These are phyloP conservation scores for Skeletonema grethae DNA, from an alignment of 108 stramenopile genomes.

Conservation along the genomic window DNA sequence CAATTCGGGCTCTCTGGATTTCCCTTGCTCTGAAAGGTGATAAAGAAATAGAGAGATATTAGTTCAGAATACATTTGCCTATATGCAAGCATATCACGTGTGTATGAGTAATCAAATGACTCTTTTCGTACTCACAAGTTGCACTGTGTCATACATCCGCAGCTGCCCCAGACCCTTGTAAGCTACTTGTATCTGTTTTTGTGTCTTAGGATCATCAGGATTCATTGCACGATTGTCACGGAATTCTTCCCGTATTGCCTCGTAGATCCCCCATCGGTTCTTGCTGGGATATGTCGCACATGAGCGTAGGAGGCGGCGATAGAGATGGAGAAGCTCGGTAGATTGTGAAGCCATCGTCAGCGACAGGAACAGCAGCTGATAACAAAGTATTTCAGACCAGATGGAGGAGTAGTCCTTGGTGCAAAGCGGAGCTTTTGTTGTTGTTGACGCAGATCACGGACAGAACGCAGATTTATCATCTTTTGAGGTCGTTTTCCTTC, in stretches of 20 bases:
- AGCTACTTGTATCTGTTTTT: constrained; percentile 70
- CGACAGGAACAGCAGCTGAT: neutral
- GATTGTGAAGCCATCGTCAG: constrained; percentile 32
- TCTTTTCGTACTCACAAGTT: constrained; percentile 9
- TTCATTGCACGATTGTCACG: constrained; percentile 57
- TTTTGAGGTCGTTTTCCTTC: too few species aligned
- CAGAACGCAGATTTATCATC: too few species aligned
- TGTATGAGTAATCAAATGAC: neutral
- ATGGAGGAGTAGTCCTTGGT: neutral
- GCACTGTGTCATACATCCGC: constrained; percentile 66
- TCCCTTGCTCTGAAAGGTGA: constrained; percentile 30
- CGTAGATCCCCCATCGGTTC: constrained; percentile 73
- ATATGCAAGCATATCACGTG: neutral
- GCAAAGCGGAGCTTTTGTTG: too few species aligned
- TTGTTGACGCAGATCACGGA: too few species aligned
- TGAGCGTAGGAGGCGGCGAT: constrained; percentile 68
- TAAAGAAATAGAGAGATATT: neutral
- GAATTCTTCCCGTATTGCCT: constrained; percentile 81
- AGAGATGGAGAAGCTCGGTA: constrained; percentile 63
- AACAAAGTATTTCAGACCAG: neutral
- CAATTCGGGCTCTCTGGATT: constrained; percentile 62
- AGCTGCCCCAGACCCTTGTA: constrained; percentile 80
- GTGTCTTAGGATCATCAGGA: constrained; percentile 55
- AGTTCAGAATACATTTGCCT: neutral
- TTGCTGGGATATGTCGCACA: constrained; percentile 76